Base-by-base conservation (phyloP, 2,329 filamentous ascomycete genomes). In the Colletotrichum acutatum region DNA sequence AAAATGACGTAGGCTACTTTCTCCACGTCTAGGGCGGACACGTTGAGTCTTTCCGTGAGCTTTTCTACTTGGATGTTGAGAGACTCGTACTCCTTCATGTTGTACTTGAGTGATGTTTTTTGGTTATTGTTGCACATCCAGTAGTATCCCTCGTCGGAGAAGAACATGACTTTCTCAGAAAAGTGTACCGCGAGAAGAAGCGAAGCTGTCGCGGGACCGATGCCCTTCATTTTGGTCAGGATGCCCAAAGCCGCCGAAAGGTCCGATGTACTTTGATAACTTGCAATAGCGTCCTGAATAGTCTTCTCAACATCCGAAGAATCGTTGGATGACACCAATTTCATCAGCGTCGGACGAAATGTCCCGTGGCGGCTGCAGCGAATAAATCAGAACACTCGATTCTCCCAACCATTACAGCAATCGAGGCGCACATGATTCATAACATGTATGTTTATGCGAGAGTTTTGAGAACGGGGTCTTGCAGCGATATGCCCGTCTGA, bases 151-250 rank as follows among this genome's bases (percentile, higher is more conserved):
- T 97, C 94, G 78, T 97, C 94, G 2, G 91, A 93, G 82, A 96
- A 96, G 85, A 96, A 96, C 1, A 93, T 88, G 61, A 91, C 86
- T 14, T 83, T 82, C 0, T 84, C 80, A 0, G 91, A 87, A 72
- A 91, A 87, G 75, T 91, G 88, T 5, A 93, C 89, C 5, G 91
- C 89, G 3, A 97, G 86, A 1, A 96, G 83, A 37, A 97, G 87
- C 1, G 93, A 94, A 0, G 93, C 94, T 0, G 94, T 96, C 8
- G 94, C 94, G 1, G 94, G 93, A 0, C 94, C 94, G 74, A 97
- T 90, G 42, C 94, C 94, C 75, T 87, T 91, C n/a, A 97, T 84
- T 68, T 86, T 86, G 1, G 86, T 86, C 12, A 95, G 84, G 1
- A 83, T 81, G 3, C 86, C 85, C 7, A 94, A 78, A 4, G 90